Evolutionary conservation across 1,284 basidiomycete species (phyloP), one percentile per base, ranked within the genome.

Genomic region (Termitomyces sp.): DNA sequence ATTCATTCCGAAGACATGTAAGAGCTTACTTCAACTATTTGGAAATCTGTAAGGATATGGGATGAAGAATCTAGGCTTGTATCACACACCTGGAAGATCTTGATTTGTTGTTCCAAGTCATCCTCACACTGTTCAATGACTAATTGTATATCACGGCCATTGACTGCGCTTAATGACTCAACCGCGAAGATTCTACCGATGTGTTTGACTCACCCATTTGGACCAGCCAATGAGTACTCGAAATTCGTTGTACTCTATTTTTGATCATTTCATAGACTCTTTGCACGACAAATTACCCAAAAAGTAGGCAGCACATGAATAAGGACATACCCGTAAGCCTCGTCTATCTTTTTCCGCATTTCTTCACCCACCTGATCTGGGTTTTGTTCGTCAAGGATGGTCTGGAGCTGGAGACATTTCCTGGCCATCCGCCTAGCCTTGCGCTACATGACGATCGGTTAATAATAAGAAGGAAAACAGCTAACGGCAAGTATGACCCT

Each of bases 81-180:
- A 5, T 13, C 9, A 62, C 69, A 47, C 50, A 80, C 79, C 52
- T 76, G 67, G 55, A 81, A 73, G 24, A 67, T 65, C 26, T 67
- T 68, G 54, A 79, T 69, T 5, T 72, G 71, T 7, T 60, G 63
- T 24, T 77, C 65, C 15, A 82, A 62, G 6, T 82, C 77, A 6
- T 62, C 56, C 24, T 71, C 62, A 53, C 72, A 78, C 45, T 64
- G 64, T 36, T 74, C 69, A 31, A 83, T 68, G 7, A 73, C 73
- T 19, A 73, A 65, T 42, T 67, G 70, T 39, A 82, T 78, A n/a
- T 78, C 74, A 1, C 59, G 61, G 31, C 67, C 73, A 50, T 72
- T 78, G 28, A 77, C 81, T 82, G 44, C 5, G 34, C n/a, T 8
- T 9, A 10, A 19, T 28, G 10, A 12, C 39, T 49, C 5, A 28